Percentiles rank a stretch among this genome's conserved stretches.
Evolutionary conservation across 2,329 filamentous ascomycete species (phyloP).

Genomic region (Coniochaeta hoffmannii): DNA sequence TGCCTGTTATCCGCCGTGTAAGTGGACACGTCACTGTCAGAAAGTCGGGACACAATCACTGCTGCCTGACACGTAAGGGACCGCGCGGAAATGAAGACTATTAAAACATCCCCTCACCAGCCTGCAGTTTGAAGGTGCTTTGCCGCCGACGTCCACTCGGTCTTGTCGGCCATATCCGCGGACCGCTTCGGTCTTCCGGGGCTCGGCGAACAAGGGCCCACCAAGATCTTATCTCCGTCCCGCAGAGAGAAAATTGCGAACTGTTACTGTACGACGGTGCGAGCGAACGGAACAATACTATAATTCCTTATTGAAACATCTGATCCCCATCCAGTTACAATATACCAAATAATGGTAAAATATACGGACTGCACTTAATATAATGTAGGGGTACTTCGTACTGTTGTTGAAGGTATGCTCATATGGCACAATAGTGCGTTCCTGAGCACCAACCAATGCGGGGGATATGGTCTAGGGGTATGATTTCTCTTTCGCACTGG

Average conservation of each 20-base stretch:
- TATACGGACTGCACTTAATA: too few relatives aligned
- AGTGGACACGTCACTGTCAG: background rate
- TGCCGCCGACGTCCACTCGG: background rate
- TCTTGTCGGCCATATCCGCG: background rate
- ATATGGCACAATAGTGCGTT: too few relatives aligned
- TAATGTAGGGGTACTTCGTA: too few relatives aligned
- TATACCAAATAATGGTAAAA: conserved; percentile 42
- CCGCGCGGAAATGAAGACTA: conserved; percentile 1
- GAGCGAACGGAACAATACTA: too few relatives aligned
- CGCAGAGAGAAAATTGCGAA: too few relatives aligned
- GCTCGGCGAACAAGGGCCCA: background rate
- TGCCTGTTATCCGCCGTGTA: background rate
- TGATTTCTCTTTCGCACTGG: conserved; percentile 3
- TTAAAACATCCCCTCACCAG: background rate
- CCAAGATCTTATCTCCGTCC: background rate
- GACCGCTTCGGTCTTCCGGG: background rate
- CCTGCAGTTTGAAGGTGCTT: background rate
- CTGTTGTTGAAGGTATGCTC: too few relatives aligned
- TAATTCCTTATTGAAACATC: too few relatives aligned
- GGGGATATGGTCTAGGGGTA: conserved; percentile 3
- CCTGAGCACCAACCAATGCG: conserved; percentile 26
- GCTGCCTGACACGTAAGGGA: conserved; percentile 5
- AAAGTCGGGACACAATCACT: background rate
- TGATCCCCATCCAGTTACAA: too few relatives aligned
- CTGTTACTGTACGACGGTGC: too few relatives aligned